Evolutionary conservation across 2,329 filamentous ascomycete genomes (phyloP).

Genomic region (Cladosporium velox): DNA sequence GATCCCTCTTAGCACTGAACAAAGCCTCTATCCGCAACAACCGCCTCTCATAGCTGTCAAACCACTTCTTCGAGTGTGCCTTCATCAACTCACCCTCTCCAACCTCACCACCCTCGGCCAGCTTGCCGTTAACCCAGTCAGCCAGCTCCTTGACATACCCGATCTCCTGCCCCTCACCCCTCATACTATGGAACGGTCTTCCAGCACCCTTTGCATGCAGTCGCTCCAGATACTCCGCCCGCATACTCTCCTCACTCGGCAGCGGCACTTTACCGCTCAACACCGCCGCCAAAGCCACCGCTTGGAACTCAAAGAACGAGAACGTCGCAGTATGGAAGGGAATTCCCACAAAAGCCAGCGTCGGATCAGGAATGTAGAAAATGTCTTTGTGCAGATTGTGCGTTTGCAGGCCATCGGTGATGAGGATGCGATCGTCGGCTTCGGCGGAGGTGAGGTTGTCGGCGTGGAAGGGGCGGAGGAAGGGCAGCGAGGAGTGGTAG

Average conservation of each 20-base stretch:
- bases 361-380: slow-evolving; percentile 69
- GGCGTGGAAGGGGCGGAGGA: slow-evolving; percentile 56
- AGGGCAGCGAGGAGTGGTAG: slow-evolving; percentile 68
- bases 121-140: slow-evolving; percentile 41
- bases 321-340: slow-evolving; percentile 69
- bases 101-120: slow-evolving; percentile 25
- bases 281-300: slow-evolving; percentile 60
- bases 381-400: slow-evolving; percentile 72
- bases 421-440: slow-evolving; percentile 56
- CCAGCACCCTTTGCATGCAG: slow-evolving; percentile 44
- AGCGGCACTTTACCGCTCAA: slow-evolving; percentile 54
- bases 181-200: slow-evolving; percentile 49
- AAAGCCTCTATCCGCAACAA: slow-evolving; percentile 38
- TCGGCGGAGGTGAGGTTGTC: slow-evolving; percentile 47
- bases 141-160: slow-evolving; percentile 45
- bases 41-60: slow-evolving; percentile 38
- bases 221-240: slow-evolving; percentile 42
- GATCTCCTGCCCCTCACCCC: slow-evolving; percentile 38
- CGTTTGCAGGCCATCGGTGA: slow-evolving; percentile 64
- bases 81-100: slow-evolving; percentile 25
- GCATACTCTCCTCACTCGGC: slow-evolving; percentile 48
- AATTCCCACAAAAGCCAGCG: slow-evolving; percentile 63
- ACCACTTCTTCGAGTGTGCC: slow-evolving; percentile 43
- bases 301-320: slow-evolving; percentile 70
- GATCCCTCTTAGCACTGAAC: slow-evolving; percentile 21